Evolutionary conservation across 495 filamentous ascomycete species (phyloP), one percentile per base, ranked within the genome.

Genomic region (Penicillium parvum): DNA sequence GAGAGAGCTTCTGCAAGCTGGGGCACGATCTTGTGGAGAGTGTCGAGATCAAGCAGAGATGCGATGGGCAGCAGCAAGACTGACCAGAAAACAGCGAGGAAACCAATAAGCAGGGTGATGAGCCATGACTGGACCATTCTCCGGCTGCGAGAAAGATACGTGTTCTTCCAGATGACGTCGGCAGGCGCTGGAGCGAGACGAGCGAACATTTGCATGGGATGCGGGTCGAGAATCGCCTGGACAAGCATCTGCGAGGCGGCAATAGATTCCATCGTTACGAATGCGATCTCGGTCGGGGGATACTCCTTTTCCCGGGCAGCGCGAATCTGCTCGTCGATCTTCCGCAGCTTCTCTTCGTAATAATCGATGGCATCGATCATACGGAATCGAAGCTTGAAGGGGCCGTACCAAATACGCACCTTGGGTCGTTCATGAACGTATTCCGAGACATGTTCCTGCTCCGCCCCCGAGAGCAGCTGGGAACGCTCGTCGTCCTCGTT

Each of bases 251-350:
- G 92, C 43, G 77, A 81, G 16, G 90, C 81, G n/a, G 88, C 85
- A 45, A 91, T 88, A 12, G 89, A 95, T 62, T 96, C 84, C 86
- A 99, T 90, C 1, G 94, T 96, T 22, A 99, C 88, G 61, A 97
- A 97, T 5, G 94, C 94, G 23, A 94, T 71, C 29, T 90, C 81
- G 0, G 81, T 89, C 2, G 94, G 75, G 7, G 73, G 66, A 56
- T 86, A 96, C 11, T 84, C 81, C 58, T 90, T 90, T 50, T 78
- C 77, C 18, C 94, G 77, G 0, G 85, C 81, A 11, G 49, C 61
- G 15, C 61, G 60, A 29, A 99, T 90, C 52, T 83, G 72, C 29
- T 90, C 87, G 45, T 97, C 91, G 5, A 92, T 58, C 20, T 74
- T 77, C 11, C 83, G 82, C n/a, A 97, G 73, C 53, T 84, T 84